Percentiles rank a stretch among this genome's conserved stretches.
phyloP scores from a whole-genome alignment of 805 yeast genomes.

The Yamadazyma sp. region DNA sequence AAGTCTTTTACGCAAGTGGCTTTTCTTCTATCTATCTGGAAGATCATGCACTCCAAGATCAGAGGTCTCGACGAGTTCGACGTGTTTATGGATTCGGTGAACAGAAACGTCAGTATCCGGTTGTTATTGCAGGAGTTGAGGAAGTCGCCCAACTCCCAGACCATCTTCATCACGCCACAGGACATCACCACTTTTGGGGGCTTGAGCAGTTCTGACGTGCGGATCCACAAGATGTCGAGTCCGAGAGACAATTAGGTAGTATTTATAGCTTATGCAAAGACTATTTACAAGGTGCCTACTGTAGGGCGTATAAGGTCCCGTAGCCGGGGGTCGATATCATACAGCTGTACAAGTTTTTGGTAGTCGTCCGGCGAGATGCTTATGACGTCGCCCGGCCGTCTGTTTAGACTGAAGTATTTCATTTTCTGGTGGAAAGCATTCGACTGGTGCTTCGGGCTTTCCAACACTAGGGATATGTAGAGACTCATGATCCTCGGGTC shows the following conservation, averaged over 20 bases:
- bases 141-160: conserved; percentile 68
- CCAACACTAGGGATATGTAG: conserved; percentile 9
- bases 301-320: too few species aligned
- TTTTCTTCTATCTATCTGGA: conserved; percentile 86
- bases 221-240: conserved; percentile 58
- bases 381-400: conserved; percentile 2
- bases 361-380: conserved; percentile 8
- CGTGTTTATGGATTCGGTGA: conserved; percentile 95
- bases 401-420: not conserved
- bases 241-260: conserved; percentile 26
- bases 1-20: conserved; percentile 93
- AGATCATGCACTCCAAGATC: conserved; percentile 81
- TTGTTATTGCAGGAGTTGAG: conserved; percentile 69
- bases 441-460: conserved; percentile 11
- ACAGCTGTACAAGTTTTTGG: conserved; percentile 6
- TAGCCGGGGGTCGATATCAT: conserved; percentile 9
- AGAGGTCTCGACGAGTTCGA: conserved; percentile 96
- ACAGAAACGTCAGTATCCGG: conserved; percentile 75
- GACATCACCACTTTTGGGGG: conserved; percentile 76
- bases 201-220: conserved; percentile 51
- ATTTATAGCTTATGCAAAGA: too few species aligned
- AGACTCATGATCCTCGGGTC: conserved; percentile 9
- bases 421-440: conserved; percentile 2
- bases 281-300: conserved; percentile 4
- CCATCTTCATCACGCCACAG: conserved; percentile 92